Base-by-base conservation (phyloP, 2,329 filamentous ascomycete genomes). In the Neonectria ditissima region DNA sequence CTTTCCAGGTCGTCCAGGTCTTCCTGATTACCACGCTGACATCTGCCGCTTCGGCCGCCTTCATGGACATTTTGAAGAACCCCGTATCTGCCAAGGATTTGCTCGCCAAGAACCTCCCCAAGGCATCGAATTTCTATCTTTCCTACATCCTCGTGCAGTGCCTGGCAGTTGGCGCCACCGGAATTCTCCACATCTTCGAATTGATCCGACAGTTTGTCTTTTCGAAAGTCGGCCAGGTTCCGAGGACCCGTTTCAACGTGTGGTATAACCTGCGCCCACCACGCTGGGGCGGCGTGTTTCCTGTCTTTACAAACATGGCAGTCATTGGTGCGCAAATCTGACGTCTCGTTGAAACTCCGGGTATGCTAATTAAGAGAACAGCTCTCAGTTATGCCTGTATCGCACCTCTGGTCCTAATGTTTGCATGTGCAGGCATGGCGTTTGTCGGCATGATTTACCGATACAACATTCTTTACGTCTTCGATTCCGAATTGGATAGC, bases 131-230 rank as follows among this genome's bases (percentile, higher is more conserved):
- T 80, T 97, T 98, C 76, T 99, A 97, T 79, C 90, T 98, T 20
- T 93, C 80, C 0, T 99, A 98, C 80, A 97, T 99, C 69, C 88
- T 98, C 32, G 87, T 99, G 3, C 96, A 98, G 78, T 97, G 95
- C 34, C 79, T 98, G 62, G 91, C 90, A 1, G 89, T 95, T 65
- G 91, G 93, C 4, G 86, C 92, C 0, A 87, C 90, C 50, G 87
- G 92, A 1, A 79, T 98, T 5, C 83, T 97, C 2, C 93, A 97
- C 70, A 76, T 85, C 0, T 80, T 83, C 14, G 93, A 93, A 16
- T 85, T 98, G 0, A 67, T 82, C 7, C 76, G 80, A 1, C 81
- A 83, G 13, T 73, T 77, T 54, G 79, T 94, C 50, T 79, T 97
- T 30, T 92, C 91, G 75, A 88, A 89, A 54, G 75, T 97, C 6